Conservation (phyloP, 257 asterid species). For the Petrea volubilis region DNA sequence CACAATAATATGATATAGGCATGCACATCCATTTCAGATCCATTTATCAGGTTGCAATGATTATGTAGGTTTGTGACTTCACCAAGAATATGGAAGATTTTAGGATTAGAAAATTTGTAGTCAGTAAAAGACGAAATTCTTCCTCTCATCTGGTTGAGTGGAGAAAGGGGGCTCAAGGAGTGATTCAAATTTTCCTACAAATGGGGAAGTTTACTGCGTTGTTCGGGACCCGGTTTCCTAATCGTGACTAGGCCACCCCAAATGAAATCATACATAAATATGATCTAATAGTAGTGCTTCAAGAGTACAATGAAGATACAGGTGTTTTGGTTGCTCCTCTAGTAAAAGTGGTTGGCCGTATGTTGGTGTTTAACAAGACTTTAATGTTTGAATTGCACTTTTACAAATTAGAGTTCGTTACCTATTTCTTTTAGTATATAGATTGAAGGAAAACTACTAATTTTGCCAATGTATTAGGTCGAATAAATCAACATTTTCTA, state of each 20-base stretch:
- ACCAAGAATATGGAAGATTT: conserved; percentile 58
- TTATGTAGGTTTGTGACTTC: conserved; percentile 57
- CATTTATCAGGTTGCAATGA: too few relatives aligned
- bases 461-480: too few relatives aligned
- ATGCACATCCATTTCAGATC: too few relatives aligned
- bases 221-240: conserved; percentile 65
- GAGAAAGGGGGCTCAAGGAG: conserved; percentile 51
- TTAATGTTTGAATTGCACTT: too few relatives aligned
- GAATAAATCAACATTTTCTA: too few relatives aligned
- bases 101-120: conserved; percentile 47
- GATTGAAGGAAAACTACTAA: too few relatives aligned
- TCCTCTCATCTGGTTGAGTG: conserved; percentile 71
- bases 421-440: too few relatives aligned
- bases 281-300: conserved; percentile 62
- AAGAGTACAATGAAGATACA: conserved; percentile 45
- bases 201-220: conserved; percentile 81
- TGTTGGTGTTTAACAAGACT: conserved; percentile 48
- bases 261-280: conserved; percentile 52
- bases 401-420: too few relatives aligned
- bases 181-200: conserved; percentile 46
- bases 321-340: conserved; percentile 58
- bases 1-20: too few relatives aligned
- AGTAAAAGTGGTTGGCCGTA: conserved; percentile 67
- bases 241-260: conserved; percentile 57
- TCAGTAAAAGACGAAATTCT: conserved; percentile 33